Percentiles rank a stretch among this genome's conserved stretches.
Evolutionary conservation across 768 basidiomycete species (phyloP).

Genomic region (Leucogyrophana mollusca): DNA sequence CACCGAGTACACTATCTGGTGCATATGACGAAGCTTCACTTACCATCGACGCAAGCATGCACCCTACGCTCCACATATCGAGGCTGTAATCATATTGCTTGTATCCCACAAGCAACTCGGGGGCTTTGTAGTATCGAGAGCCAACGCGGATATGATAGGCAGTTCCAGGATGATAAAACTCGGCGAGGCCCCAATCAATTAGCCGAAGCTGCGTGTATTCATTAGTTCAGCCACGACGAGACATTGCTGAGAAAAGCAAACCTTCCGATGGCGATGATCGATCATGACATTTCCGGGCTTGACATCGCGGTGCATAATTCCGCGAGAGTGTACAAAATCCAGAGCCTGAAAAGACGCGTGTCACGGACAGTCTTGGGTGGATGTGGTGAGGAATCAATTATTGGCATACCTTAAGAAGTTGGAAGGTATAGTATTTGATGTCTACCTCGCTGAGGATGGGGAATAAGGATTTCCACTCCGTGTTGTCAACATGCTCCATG

Average conservation of each 20-base stretch:
- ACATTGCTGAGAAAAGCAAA: constrained; percentile 25
- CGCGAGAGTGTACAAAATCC: constrained; percentile 69
- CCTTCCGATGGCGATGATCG: constrained; percentile 59
- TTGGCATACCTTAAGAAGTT: constrained; percentile 50
- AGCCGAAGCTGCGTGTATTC: constrained; percentile 42
- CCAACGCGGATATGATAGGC: constrained; percentile 75
- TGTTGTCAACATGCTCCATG: constrained; percentile 68
- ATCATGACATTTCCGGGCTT: constrained; percentile 77
- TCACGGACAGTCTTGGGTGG: constrained; percentile 2
- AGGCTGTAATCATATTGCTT: constrained; percentile 71
- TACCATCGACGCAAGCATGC: constrained; percentile 76
- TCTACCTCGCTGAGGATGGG: constrained; percentile 60
- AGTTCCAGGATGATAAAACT: constrained; percentile 71
- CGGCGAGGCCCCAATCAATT: constrained; percentile 78
- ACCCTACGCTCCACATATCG: constrained; percentile 73
- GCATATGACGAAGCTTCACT: constrained; percentile 15
- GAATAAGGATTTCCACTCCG: constrained; percentile 64
- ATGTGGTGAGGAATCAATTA: not conserved
- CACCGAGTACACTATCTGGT: not conserved
- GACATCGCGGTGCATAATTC: constrained; percentile 71
- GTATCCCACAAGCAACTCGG: constrained; percentile 69
- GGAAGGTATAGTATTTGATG: constrained; percentile 66
- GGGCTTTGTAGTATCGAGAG: constrained; percentile 71
- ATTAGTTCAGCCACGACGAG: not conserved
- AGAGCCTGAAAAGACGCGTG: constrained; percentile 39